Evolutionary conservation across 2,329 filamentous ascomycete species (phyloP).

Genomic region (Colletotrichum costaricense): DNA sequence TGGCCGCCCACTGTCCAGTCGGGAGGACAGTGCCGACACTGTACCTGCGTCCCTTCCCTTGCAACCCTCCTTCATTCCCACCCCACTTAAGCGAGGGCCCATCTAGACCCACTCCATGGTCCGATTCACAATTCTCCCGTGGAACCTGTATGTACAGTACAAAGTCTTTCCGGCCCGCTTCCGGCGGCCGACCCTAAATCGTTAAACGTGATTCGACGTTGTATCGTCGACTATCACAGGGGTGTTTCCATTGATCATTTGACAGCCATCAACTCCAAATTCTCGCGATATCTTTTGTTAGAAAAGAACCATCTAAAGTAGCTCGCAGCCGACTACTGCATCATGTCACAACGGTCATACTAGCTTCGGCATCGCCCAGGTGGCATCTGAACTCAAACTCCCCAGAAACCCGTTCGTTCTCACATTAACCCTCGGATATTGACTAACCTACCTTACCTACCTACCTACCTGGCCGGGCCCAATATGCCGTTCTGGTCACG

Average conservation of each 20-base stretch:
- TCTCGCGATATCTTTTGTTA: not conserved
- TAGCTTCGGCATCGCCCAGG: not conserved
- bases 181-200: constrained; percentile 15
- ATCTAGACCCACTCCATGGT: constrained; percentile 26
- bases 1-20: not conserved
- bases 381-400: not conserved
- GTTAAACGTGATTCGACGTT: not conserved
- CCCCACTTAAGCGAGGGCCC: not conserved
- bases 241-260: not conserved
- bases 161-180: constrained; percentile 15
- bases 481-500: not conserved
- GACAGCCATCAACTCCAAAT: not conserved
- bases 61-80: constrained; percentile 5
- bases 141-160: not conserved
- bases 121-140: constrained; percentile 15
- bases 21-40: constrained; percentile 18
- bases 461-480: not conserved
- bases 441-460: not conserved
- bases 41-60: constrained; percentile 9
- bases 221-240: not conserved
- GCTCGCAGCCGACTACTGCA: too few species aligned
- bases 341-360: not conserved
- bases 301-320: too few species aligned
- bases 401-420: not conserved
- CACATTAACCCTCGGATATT: not conserved